phyloP scores from a whole-genome alignment of 2,329 filamentous ascomycete species.

The Calonectria leucothoes region DNA sequence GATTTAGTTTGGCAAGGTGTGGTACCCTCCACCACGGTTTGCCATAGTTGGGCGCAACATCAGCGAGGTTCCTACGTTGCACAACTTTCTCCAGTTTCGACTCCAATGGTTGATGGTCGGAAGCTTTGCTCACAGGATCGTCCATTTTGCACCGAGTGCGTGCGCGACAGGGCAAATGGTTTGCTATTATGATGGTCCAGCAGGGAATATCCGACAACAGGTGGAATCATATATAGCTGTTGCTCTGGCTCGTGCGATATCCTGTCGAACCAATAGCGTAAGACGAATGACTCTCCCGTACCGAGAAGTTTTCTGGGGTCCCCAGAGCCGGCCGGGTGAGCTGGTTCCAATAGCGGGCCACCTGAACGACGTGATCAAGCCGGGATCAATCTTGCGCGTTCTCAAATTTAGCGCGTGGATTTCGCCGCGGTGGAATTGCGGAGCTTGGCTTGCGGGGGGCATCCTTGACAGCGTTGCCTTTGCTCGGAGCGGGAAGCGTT shows the following conservation, averaged over 20 bases:
- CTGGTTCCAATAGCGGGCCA: no score
- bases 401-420: neutral
- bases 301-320: neutral
- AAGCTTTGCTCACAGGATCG: neutral
- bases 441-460: neutral
- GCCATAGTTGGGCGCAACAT: slow-evolving; percentile 17
- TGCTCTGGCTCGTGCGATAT: neutral
- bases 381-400: no score
- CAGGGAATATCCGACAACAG: neutral
- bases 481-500: neutral
- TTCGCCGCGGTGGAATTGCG: neutral
- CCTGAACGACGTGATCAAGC: no score
- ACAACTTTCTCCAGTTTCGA: neutral
- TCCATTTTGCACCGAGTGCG: neutral
- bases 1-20: neutral
- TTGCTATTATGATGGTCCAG: neutral
- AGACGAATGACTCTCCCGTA: neutral
- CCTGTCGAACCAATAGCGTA: neutral
- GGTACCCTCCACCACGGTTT: slow-evolving; percentile 29
- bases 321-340: neutral
- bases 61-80: neutral
- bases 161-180: neutral
- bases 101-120: neutral
- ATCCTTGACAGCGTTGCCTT: no score
- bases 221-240: neutral